Conservation (phyloP, 2,329 filamentous ascomycete species). For the Xylariaceae sp. region DNA sequence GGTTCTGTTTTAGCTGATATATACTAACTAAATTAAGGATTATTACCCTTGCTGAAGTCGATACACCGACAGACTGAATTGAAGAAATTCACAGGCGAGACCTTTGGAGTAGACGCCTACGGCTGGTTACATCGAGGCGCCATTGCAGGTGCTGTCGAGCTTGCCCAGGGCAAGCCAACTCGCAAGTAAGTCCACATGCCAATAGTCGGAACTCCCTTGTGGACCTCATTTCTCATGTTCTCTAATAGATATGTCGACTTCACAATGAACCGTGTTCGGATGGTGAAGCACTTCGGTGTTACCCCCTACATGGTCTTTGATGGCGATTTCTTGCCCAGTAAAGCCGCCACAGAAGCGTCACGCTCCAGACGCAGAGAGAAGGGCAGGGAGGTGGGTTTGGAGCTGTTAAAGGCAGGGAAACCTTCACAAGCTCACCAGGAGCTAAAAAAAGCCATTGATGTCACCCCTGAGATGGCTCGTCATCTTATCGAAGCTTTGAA, state of each 20-base stretch:
- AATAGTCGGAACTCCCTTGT: not conserved
- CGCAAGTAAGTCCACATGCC: constrained; percentile 68
- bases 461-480: constrained; percentile 95
- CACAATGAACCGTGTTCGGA: constrained; percentile 86
- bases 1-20: not conserved
- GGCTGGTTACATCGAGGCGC: constrained; percentile 97
- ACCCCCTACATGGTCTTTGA: constrained; percentile 97
- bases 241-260: constrained; percentile 82
- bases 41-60: constrained; percentile 91
- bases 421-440: constrained; percentile 80
- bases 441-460: constrained; percentile 92
- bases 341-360: constrained; percentile 82
- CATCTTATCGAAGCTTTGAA: constrained; percentile 92
- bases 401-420: constrained; percentile 83
- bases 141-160: constrained; percentile 86
- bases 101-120: constrained; percentile 94
- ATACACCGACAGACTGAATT: constrained; percentile 90
- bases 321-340: constrained; percentile 93
- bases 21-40: constrained; percentile 54
- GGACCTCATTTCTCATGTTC: constrained; percentile 4
- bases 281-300: constrained; percentile 92
- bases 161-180: constrained; percentile 87
- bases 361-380: constrained; percentile 78
- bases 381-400: constrained; percentile 76
- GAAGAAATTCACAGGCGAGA: constrained; percentile 86